Percentiles rank a stretch among this genome's conserved stretches.
phyloP scores from a whole-genome alignment of 768 basidiomycete species.

The Leccinellum albellum region DNA sequence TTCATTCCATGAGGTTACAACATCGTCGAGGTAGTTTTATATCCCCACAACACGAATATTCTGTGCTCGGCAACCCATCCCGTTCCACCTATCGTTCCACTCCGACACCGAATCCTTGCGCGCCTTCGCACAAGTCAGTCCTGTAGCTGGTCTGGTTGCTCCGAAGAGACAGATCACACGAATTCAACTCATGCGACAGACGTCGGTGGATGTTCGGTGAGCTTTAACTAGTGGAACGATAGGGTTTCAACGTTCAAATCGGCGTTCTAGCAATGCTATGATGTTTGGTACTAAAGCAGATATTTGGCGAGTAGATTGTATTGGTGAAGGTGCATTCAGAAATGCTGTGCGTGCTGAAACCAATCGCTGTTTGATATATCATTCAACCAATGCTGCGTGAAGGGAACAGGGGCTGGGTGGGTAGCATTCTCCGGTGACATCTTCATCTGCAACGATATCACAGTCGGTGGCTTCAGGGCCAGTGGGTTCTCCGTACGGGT shows the following conservation, averaged over 20 bases:
- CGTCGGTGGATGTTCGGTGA: conserved; percentile 59
- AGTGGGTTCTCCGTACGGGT: conserved; percentile 65
- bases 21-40: conserved; percentile 34
- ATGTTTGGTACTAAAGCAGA: conserved; percentile 57
- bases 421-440: conserved; percentile 63
- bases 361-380: background rate
- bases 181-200: conserved; percentile 63
- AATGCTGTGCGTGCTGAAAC: conserved; percentile 43
- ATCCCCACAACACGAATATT: conserved; percentile 60
- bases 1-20: background rate
- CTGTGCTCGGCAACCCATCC: conserved; percentile 55
- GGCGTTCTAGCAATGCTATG: conserved; percentile 39
- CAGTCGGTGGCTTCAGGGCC: conserved; percentile 61
- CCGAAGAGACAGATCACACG: conserved; percentile 40
- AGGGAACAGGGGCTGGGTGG: conserved; percentile 67
- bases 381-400: conserved; percentile 8
- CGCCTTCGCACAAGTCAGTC: conserved; percentile 57
- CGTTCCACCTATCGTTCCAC: conserved; percentile 61
- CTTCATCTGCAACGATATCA: conserved; percentile 42
- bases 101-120: conserved; percentile 56
- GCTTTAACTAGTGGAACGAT: conserved; percentile 4
- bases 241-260: background rate
- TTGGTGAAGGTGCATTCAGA: conserved; percentile 61
- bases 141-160: conserved; percentile 34
- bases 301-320: conserved; percentile 63